Conservation (phyloP, 345 rosid genomes). For the Chamaenerion angustifolium region DNA sequence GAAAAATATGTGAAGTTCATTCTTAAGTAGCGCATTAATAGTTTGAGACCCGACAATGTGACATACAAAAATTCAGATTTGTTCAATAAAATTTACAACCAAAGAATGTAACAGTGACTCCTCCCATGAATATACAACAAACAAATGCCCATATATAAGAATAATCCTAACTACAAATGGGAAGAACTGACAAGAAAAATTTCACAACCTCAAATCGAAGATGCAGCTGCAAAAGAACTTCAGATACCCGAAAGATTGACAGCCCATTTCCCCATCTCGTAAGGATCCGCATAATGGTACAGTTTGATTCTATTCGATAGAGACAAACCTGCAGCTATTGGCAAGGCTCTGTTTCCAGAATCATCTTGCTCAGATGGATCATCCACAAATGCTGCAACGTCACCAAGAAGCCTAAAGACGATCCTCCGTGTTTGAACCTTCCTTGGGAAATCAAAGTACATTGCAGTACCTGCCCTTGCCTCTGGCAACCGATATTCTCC, state of each 20-base stretch:
- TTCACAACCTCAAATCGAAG: too few species aligned
- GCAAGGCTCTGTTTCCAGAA: neutral
- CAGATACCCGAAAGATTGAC: neutral
- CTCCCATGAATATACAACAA: too few species aligned
- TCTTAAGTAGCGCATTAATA: too few species aligned
- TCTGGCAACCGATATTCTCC: conserved; percentile 82
- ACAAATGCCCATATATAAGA: too few species aligned
- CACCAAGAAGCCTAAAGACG: conserved; percentile 59
- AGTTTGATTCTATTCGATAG: conserved; percentile 3
- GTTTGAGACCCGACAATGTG: too few species aligned
- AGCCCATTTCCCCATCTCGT: conserved; percentile 7
- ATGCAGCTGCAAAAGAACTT: too few species aligned
- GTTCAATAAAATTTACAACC: too few species aligned
- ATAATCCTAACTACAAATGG: too few species aligned
- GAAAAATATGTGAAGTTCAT: too few species aligned
- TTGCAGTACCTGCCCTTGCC: conserved; percentile 50
- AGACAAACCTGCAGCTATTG: conserved; percentile 4
- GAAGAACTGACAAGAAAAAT: too few species aligned
- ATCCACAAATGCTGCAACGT: conserved; percentile 28
- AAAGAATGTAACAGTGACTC: too few species aligned
- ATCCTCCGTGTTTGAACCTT: conserved; percentile 46
- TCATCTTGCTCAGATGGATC: conserved; percentile 6
- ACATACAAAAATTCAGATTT: too few species aligned
- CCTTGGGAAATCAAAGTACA: conserved; percentile 82
- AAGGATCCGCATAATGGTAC: conserved; percentile 5